Evolutionary conservation across 208 protist genomes (phyloP), one percentile per base, ranked within the genome.

Genomic region (Acanthamoeba sp.): DNA sequence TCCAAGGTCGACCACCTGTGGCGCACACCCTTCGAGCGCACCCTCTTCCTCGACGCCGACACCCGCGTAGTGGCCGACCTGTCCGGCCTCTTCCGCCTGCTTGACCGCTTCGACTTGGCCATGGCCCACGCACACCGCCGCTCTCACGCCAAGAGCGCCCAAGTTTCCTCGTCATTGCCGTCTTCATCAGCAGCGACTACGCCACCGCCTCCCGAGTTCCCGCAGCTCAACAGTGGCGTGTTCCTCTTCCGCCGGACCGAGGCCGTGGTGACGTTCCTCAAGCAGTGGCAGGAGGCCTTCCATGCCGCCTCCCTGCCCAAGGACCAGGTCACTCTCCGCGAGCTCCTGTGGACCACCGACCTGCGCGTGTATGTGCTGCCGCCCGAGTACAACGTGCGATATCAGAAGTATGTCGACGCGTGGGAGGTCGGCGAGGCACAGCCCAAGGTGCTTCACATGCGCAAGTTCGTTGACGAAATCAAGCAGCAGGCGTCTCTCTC

Each of bases 1-100:
- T 85, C 76, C 76, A 85, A 85, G 76, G 76, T 85, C 42, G 76
- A 85, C 45, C 76, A 85, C 76, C 42, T 85, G 76, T 85, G 76
- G 76, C 76, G 76, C 76, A 85, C 76, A 42, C 76, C 76, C 36
- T 85, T 57, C 76, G 76, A 85, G 76, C 36, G 42, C 40, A 85
- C 76, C 29, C 42, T 85, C 40, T 85, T 85, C 76, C 76, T 85
- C 42, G 76, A 85, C 42, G 76, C 76, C 42, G 76, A 85, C 45
- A 85, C 76, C 76, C 76, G 76, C 76, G 42, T 85, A 4, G 76
- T 85, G 76, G 76, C 76, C 76, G 76, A 85, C 76, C 42, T 85
- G 42, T 34, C 42, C 7, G 76, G 76, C 45, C 40, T 85, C 42
- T 85, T 85, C 76, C 1, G 42, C 42, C 76, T 85, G 42, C 76